Percentiles rank a stretch among this genome's conserved stretches.
Evolutionary conservation across 164 flowering plant species (phyloP).

Genomic region (Vitis rupestris): DNA sequence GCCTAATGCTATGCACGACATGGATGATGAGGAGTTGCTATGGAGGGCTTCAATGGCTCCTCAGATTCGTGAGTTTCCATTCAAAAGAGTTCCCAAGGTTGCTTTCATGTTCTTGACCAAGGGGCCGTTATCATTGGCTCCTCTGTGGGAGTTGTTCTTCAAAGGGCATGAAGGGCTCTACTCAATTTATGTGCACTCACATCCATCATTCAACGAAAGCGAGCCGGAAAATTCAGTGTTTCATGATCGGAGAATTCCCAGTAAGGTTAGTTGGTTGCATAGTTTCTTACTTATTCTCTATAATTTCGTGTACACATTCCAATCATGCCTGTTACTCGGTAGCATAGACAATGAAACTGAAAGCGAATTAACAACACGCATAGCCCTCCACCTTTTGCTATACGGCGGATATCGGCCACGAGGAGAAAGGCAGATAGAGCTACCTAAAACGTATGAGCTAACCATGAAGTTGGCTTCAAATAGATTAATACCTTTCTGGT

Average conservation of each 20-base stretch:
- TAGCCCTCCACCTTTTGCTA: no score
- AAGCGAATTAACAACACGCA: no score
- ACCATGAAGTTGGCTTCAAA: no score
- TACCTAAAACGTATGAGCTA: no score
- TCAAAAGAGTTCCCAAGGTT: conserved; percentile 40
- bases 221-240: conserved; percentile 41
- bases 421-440: no score
- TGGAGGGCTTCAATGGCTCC: conserved; percentile 64
- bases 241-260: conserved; percentile 55
- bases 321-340: no score
- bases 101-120: conserved; percentile 67
- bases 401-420: no score
- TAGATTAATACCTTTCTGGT: no score
- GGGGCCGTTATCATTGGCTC: conserved; percentile 50
- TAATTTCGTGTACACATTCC: no score
- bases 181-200: conserved; percentile 61
- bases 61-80: conserved; percentile 25
- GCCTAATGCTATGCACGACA: conserved; percentile 32
- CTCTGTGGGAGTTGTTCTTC: conserved; percentile 71
- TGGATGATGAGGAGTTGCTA: conserved; percentile 47
- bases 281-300: background rate
- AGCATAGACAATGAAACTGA: no score
- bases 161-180: conserved; percentile 53
- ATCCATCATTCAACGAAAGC: conserved; percentile 44
- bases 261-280: conserved; percentile 42